phyloP scores from a whole-genome alignment of 805 yeast genomes.

The Ogataea corticis region DNA sequence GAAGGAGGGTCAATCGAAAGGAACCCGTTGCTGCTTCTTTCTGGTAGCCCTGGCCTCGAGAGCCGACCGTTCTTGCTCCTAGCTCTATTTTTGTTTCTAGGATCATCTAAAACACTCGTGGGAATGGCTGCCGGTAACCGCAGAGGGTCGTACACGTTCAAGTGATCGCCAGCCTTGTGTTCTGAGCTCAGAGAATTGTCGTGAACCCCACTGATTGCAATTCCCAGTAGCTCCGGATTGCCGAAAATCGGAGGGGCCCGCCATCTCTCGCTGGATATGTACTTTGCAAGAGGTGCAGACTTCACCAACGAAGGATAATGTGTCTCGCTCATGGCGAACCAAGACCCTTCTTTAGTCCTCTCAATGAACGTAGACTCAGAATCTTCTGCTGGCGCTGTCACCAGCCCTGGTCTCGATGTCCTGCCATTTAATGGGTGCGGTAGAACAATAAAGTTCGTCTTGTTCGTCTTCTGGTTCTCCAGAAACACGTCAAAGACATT shows the following conservation, averaged over 20 bases:
- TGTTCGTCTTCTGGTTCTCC: conserved; percentile 21
- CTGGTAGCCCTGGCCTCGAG: conserved; percentile 13
- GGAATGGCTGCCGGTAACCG: conserved; percentile 28
- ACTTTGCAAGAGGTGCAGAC: conserved; percentile 74
- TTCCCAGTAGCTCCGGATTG: conserved; percentile 39
- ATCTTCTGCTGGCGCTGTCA: conserved; percentile 22
- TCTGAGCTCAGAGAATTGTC: conserved; percentile 25
- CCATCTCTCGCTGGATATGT: conserved; percentile 49
- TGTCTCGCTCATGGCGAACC: conserved; percentile 83
- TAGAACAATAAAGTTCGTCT: conserved; percentile 47
- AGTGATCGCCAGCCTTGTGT: conserved; percentile 6
- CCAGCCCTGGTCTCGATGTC: conserved; percentile 1
- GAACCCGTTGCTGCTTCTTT: conserved; percentile 10
- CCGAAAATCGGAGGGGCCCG: conserved; percentile 39
- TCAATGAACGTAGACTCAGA: conserved; percentile 61
- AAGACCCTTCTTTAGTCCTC: conserved; percentile 60
- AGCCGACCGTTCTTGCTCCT: conserved; percentile 3
- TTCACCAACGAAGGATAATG: conserved; percentile 80
- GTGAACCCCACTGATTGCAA: conserved; percentile 55
- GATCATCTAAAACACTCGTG: conserved; percentile 17
- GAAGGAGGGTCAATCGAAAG: conserved; percentile 24
- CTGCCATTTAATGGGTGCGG: conserved; percentile 63
- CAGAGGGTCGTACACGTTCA: conserved; percentile 24
- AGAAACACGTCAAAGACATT: conserved; percentile 75
- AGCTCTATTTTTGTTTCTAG: conserved; percentile 7